Conservation (phyloP, 768 basidiomycete genomes). For the Panus rudis region DNA sequence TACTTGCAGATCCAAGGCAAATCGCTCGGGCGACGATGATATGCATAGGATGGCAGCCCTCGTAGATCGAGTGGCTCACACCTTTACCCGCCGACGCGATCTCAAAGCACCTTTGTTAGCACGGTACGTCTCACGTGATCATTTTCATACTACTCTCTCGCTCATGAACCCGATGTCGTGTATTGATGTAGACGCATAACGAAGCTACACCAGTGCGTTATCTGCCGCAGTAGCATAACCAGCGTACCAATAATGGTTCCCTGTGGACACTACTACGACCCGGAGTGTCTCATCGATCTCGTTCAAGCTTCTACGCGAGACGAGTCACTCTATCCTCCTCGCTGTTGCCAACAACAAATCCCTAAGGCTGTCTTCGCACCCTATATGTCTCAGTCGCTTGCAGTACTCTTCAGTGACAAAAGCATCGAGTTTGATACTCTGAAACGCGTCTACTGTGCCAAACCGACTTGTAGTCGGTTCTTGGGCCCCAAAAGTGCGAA, state of each 20-base stretch:
- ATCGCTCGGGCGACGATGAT: background rate
- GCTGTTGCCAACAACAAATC: constrained; percentile 21
- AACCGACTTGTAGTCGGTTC: constrained; percentile 20
- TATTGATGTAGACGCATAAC: background rate
- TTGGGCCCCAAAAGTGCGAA: constrained; percentile 15
- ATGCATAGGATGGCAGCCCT: too few species aligned
- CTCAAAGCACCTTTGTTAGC: too few species aligned
- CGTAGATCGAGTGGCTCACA: too few species aligned
- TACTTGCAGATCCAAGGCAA: too few species aligned
- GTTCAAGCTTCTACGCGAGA: constrained; percentile 16
- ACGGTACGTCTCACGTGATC: too few species aligned
- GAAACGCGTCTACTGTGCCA: constrained; percentile 23
- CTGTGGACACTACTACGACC: constrained; percentile 22
- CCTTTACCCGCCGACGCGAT: too few species aligned
- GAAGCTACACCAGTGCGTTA: constrained; percentile 15
- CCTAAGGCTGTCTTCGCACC: constrained; percentile 12
- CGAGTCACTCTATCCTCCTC: constrained; percentile 23
- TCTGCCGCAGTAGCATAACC: constrained; percentile 10
- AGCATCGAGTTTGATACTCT: constrained; percentile 17
- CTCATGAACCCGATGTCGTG: background rate
- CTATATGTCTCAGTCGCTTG: constrained; percentile 8
- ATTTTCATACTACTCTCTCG: background rate
- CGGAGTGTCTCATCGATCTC: constrained; percentile 17
- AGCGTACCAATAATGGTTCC: constrained; percentile 8
- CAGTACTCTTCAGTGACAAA: constrained; percentile 11